Evolutionary conservation across 139 green algal species (phyloP).

Genomic region (Tetradesmus lagerheimii): DNA sequence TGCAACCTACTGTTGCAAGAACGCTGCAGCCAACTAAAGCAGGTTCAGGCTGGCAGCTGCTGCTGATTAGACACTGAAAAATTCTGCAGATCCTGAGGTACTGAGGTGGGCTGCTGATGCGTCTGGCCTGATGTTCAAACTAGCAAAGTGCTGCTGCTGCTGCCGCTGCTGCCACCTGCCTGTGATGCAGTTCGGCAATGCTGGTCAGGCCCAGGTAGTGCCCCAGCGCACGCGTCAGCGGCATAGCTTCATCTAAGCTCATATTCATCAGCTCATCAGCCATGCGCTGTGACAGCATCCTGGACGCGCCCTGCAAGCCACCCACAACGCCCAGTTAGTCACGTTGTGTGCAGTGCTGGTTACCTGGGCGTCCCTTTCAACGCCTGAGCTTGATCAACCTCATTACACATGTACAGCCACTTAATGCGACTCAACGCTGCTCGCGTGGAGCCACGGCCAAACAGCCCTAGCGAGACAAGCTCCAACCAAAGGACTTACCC

Average conservation of each 20-base stretch:
- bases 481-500: constrained; percentile 54
- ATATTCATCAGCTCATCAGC: constrained; percentile 84
- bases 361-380: not conserved
- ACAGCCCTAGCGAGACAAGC: constrained; percentile 21
- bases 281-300: constrained; percentile 74
- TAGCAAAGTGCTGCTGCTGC: not conserved
- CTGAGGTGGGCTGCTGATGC: not conserved
- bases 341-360: not conserved
- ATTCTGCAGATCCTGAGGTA: not conserved
- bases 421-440: not conserved
- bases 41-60: too few relatives aligned
- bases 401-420: not conserved
- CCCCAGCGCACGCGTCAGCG: constrained; percentile 83
- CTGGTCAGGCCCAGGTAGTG: constrained; percentile 89
- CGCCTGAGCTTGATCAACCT: too few relatives aligned
- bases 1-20: too few relatives aligned
- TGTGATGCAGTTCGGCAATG: constrained; percentile 90
- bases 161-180: constrained; percentile 55
- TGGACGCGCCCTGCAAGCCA: constrained; percentile 60
- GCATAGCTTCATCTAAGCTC: constrained; percentile 86
- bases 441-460: not conserved
- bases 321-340: not conserved
- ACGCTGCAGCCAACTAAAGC: too few relatives aligned
- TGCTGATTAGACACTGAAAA: too few relatives aligned
- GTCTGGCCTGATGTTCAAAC: not conserved